Evolutionary conservation across 2,329 filamentous ascomycete species (phyloP), one percentile per base, ranked within the genome.

Genomic region (Aspergillus floridensis): DNA sequence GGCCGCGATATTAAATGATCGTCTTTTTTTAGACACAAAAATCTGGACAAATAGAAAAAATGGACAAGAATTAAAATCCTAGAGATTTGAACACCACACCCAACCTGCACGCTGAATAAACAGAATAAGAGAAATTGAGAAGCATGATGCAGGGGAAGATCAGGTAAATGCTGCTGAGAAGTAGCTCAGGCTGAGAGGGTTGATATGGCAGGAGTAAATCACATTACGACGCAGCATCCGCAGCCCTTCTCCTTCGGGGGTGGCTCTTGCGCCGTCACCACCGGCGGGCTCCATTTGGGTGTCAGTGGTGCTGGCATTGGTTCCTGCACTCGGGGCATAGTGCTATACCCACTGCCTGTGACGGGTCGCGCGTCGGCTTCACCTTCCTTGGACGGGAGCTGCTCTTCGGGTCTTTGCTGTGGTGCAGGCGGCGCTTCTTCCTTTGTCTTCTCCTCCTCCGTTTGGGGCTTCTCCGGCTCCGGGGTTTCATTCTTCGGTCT

Each of bases 151-250:
- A 46, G 53, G 24, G 47, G 26, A 29, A 54, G 54, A 31, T 29
- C 11, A 56, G 29, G 16, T 14, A 12, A 10, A 38, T 38, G 32
- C 32, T 10, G 32, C 41, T 31, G 51, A 38, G 47, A 49, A 29
- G 26, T 53, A 52, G 35, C 53, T 49, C 32, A 24, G 31, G 51
- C 21, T 49, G 46, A 49, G 29, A 49, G 31, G 49, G 53, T 26
- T 49, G 54, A 52, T 57, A 50, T 35, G 50, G 26, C 26, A 51
- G 31, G 49, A 49, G 50, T 22, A 47, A 16, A 29, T 85, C 80
- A 92, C 89, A 92, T 92, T 66, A 93, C 83, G 62, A 91, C 80
- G 75, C 89, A 92, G 74, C 88, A 90, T 59, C 85, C 86, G 66
- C 88, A 88, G 11, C 85, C 83, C 67, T 81, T 78, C 54, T 71